Evolutionary conservation across 192 early-diverging fungal genomes (phyloP).

Genomic region (Tieghemiomyces parasiticus): DNA sequence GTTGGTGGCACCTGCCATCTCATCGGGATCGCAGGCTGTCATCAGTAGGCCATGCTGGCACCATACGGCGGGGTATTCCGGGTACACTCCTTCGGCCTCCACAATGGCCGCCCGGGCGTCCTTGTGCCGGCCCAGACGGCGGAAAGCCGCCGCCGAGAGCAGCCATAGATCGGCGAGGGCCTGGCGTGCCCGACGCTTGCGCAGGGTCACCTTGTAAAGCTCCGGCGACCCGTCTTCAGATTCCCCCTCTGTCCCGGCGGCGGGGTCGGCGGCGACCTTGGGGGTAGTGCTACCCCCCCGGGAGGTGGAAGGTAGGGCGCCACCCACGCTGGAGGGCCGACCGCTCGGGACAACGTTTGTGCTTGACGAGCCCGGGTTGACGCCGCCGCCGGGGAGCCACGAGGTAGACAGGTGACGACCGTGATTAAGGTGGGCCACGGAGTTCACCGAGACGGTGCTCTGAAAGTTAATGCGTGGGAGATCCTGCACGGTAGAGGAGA

Average conservation of each 20-base stretch:
- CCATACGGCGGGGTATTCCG: constrained; percentile 34
- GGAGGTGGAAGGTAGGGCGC: background rate
- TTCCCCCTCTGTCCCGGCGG: background rate
- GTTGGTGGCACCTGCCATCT: background rate
- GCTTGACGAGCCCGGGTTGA: background rate
- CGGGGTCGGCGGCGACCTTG: background rate
- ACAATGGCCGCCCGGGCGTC: constrained; percentile 38
- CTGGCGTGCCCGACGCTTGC: constrained; percentile 26
- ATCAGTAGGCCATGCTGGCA: constrained; percentile 21
- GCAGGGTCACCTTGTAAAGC: constrained; percentile 6
- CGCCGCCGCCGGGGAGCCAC: background rate
- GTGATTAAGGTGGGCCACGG: background rate
- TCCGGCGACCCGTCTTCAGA: background rate
- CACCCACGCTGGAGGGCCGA: background rate
- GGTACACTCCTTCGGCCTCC: constrained; percentile 35
- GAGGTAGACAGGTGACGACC: background rate
- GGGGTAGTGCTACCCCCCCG: too few species aligned
- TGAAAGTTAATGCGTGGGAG: constrained; percentile 2
- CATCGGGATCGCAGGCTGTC: background rate
- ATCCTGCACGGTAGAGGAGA: background rate
- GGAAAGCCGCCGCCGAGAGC: constrained; percentile 31
- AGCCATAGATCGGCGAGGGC: constrained; percentile 36
- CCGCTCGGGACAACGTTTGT: background rate
- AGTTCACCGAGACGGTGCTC: constrained; percentile 5
- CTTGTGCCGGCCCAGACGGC: constrained; percentile 28